Evolutionary conservation across 169 alveolate genomes (phyloP), one percentile per base, ranked within the genome.

Genomic region (Eimeria zaria): DNA sequence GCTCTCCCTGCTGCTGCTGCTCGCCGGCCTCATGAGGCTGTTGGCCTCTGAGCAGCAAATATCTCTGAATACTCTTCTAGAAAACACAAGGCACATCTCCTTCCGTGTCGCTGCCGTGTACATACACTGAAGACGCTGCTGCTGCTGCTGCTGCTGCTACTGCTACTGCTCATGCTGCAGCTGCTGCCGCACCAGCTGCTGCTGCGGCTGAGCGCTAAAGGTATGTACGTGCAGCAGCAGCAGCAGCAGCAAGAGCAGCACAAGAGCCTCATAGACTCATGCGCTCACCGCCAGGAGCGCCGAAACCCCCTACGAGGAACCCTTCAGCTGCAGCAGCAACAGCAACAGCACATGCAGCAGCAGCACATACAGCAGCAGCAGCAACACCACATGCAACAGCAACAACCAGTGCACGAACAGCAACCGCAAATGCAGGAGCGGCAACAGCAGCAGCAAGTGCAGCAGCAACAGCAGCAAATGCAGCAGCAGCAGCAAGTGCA

Each of bases 231-330:
- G 36, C 76, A 64, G 76, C n/a, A 30, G 76, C 76, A 30, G 76
- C 76, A 69, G 80, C 80, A 69, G 80, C 80, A n/a, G 67, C 67
- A 16, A 58, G 22, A 69, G 80, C 80, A 69, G 46, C 80, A 69
- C 80, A 36, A 12, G 80, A n/a, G 80, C 46, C 80, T 69, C 80
- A 69, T 3, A 69, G 46, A 44, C 80, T 69, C 39, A 69, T n/a
- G 80, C 80, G 80, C 80, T 69, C 80, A 69, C 80, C 80, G 80
- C 51, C 80, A 69, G 80, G 46, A 69, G 44, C 20, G 80, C 80
- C 80, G 46, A 69, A 69, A 3, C 80, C 80, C n/a, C 46, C 80
- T 58, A 58, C n/a, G 67, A 58, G 67, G 16, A 58, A 58, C 67
- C 67, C 67, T 58, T 58, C 67, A 12, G 67, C 67, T 58, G 67